A percentile compares a stretch with the other conserved stretches of the same genome.
phyloP scores from a whole-genome alignment of 192 early-diverging fungal species.

The Cladochytrium replicatum region DNA sequence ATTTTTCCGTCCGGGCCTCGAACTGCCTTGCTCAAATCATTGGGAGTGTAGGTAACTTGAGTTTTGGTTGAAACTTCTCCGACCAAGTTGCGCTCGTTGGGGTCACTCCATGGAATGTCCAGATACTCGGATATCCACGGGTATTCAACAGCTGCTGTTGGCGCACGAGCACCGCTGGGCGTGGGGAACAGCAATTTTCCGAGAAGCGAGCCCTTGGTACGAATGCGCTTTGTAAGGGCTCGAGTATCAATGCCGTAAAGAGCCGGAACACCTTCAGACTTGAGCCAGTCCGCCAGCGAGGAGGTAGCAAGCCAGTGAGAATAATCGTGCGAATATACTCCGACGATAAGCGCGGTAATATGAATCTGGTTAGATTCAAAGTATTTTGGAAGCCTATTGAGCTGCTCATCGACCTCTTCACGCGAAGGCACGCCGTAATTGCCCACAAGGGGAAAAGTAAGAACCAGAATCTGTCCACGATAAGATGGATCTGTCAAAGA shows the following conservation, averaged over 20 bases:
- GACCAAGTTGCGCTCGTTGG: slow-evolving; percentile 86
- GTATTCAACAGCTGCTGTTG: too few species aligned
- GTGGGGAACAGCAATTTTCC: slow-evolving; percentile 86
- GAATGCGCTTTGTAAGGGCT: slow-evolving; percentile 94
- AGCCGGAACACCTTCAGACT: slow-evolving; percentile 81
- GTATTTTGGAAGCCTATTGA: slow-evolving; percentile 83
- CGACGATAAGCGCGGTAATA: slow-evolving; percentile 83
- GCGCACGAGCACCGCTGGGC: too few species aligned
- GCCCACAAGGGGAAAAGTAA: slow-evolving; percentile 95
- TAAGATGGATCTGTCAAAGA: slow-evolving; percentile 98
- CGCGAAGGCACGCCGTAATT: slow-evolving; percentile 97
- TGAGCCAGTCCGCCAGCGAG: slow-evolving; percentile 83
- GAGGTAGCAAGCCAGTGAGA: slow-evolving; percentile 87
- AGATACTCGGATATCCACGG: slow-evolving; percentile 60
- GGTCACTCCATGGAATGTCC: slow-evolving; percentile 85
- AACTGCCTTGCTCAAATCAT: slow-evolving; percentile 43
- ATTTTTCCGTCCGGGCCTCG: slow-evolving; percentile 50
- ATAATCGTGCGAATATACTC: slow-evolving; percentile 81
- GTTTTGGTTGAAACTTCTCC: slow-evolving; percentile 85
- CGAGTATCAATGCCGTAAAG: slow-evolving; percentile 94
- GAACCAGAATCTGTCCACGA: slow-evolving; percentile 92
- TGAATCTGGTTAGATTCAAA: slow-evolving; percentile 96
- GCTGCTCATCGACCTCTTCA: slow-evolving; percentile 65
- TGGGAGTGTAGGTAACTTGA: slow-evolving; percentile 66
- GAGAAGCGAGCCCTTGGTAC: slow-evolving; percentile 78